phyloP scores from a whole-genome alignment of 768 basidiomycete species.

The Collybia mongolica region DNA sequence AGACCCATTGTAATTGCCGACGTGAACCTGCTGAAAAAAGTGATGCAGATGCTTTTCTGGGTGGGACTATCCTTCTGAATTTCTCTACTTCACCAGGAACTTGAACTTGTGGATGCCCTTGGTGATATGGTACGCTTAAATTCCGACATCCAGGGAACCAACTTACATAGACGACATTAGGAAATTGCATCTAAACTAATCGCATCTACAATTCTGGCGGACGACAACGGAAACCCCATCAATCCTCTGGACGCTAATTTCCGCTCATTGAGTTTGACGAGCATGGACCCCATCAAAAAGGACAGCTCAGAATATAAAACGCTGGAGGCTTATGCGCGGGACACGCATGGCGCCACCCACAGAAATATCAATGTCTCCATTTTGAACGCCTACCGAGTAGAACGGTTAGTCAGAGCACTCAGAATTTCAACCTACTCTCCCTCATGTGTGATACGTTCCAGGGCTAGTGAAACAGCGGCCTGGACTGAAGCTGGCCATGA shows the following conservation, averaged over 20 bases:
- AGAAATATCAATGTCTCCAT: slow-evolving; percentile 39
- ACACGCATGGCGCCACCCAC: slow-evolving; percentile 60
- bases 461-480: slow-evolving; percentile 25
- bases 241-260: slow-evolving; percentile 60
- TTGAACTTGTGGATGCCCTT: slow-evolving; percentile 63
- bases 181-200: slow-evolving; percentile 62
- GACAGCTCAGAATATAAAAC: slow-evolving; percentile 44
- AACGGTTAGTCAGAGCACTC: slow-evolving; percentile 35
- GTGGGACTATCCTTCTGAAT: not conserved
- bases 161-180: slow-evolving; percentile 20
- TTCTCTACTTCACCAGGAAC: slow-evolving; percentile 34
- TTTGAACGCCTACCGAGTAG: slow-evolving; percentile 51
- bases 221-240: slow-evolving; percentile 44
- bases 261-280: slow-evolving; percentile 47
- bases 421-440: not conserved
- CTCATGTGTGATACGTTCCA: slow-evolving; percentile 7
- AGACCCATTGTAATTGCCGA: slow-evolving; percentile 44
- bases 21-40: slow-evolving; percentile 38
- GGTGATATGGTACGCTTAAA: slow-evolving; percentile 53
- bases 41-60: slow-evolving; percentile 4
- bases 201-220: slow-evolving; percentile 29
- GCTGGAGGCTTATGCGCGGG: slow-evolving; percentile 45
- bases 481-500: slow-evolving; percentile 49
- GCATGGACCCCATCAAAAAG: slow-evolving; percentile 45
- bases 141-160: not conserved